These are phyloP conservation scores for Babesia bovis DNA, from an alignment of 169 alveolate genomes.

Conservation along the genomic window DNA sequence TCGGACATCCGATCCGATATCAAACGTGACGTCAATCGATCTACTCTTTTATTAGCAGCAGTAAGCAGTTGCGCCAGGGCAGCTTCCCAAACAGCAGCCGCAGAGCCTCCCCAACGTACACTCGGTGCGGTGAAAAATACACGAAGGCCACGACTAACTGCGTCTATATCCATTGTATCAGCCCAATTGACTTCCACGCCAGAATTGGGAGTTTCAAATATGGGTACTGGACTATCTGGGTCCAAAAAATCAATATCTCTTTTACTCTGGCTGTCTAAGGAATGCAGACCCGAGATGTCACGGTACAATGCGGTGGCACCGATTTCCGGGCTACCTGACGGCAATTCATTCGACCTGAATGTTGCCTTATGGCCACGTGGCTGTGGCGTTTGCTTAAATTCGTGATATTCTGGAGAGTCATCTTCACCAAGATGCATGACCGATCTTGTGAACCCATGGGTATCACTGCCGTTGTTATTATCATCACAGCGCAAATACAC, in stretches of 20 bases:
- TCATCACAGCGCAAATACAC: neutral
- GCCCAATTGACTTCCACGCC: neutral
- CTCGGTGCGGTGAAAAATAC: slow-evolving; percentile 25
- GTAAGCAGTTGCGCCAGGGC: slow-evolving; percentile 10
- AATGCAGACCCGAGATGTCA: neutral
- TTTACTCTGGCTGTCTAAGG: neutral
- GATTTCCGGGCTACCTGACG: slow-evolving; percentile 2
- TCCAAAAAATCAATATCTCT: neutral
- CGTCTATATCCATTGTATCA: slow-evolving; percentile 14
- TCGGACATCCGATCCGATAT: neutral
- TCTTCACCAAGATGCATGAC: neutral
- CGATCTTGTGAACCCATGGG: neutral
- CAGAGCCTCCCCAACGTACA: slow-evolving; percentile 1
- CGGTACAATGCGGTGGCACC: neutral
- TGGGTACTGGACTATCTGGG: neutral
- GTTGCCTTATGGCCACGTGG: slow-evolving; percentile 4
- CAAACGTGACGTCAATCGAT: slow-evolving; percentile 3
- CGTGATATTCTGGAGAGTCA: slow-evolving; percentile 2
- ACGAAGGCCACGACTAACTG: slow-evolving; percentile 6
- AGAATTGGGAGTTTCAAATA: neutral
- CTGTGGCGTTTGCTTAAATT: neutral
- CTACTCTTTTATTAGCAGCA: slow-evolving; percentile 26
- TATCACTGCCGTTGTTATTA: neutral
- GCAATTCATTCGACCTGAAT: slow-evolving; percentile 18
- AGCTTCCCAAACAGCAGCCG: slow-evolving; percentile 28